phyloP scores from a whole-genome alignment of 176 grass and related monocot species.

The Leersia perrieri region DNA sequence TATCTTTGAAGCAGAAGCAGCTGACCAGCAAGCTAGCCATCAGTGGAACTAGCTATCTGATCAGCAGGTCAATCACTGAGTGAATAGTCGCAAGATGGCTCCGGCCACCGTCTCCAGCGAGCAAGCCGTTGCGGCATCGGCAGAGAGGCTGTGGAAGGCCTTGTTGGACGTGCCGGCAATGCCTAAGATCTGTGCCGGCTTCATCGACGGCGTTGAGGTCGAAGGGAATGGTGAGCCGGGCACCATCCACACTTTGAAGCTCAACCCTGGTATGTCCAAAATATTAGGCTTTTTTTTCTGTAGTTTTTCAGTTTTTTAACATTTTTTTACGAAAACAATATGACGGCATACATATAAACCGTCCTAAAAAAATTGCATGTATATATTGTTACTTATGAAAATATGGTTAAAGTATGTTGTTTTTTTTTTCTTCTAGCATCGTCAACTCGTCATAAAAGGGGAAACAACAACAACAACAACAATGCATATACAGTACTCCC shows the following conservation, averaged over 20 bases:
- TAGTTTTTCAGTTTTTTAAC: too few relatives aligned
- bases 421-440: too few relatives aligned
- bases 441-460: too few relatives aligned
- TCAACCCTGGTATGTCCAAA: background rate
- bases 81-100: conserved; percentile 2
- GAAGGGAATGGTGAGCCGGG: conserved; percentile 24
- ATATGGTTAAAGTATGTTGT: too few relatives aligned
- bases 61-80: background rate
- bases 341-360: too few relatives aligned
- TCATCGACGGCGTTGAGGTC: conserved; percentile 1
- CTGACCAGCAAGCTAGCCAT: background rate
- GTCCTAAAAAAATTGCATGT: too few relatives aligned
- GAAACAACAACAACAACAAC: too few relatives aligned
- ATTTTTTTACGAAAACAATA: too few relatives aligned
- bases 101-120: background rate
- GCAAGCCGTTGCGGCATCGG: background rate
- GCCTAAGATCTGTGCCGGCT: background rate
- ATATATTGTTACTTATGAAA: too few relatives aligned
- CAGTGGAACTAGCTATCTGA: background rate
- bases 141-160: conserved; percentile 9
- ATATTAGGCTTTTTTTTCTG: too few relatives aligned
- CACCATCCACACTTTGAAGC: background rate
- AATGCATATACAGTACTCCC: too few relatives aligned
- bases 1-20: background rate
- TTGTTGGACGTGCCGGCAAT: background rate